Evolutionary conservation across 306 rosid genomes (phyloP).

Genomic region (Psophocarpus tetragonolobus): DNA sequence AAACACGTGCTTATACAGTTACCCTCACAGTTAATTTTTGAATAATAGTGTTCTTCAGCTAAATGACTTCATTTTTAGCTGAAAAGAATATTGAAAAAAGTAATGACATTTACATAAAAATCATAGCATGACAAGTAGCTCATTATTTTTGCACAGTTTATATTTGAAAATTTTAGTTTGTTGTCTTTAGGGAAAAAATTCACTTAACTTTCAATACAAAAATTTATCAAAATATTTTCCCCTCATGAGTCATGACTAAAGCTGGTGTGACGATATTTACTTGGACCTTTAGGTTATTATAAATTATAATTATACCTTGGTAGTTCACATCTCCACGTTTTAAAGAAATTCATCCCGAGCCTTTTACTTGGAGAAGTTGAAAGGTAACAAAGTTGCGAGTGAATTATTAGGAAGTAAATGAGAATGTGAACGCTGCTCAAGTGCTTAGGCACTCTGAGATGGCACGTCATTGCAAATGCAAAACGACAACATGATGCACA

Average conservation of each 20-base stretch:
- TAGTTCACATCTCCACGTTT: neutral
- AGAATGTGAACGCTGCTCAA: slow-evolving; percentile 33
- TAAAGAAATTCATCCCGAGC: neutral
- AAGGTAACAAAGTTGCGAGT: neutral
- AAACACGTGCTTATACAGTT: no score
- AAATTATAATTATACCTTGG: neutral
- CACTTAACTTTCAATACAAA: neutral
- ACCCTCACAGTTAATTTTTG: no score
- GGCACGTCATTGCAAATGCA: neutral
- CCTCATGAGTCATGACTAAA: neutral
- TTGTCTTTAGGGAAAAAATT: neutral
- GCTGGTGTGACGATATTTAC: neutral
- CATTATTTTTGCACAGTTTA: no score
- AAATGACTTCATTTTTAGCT: no score
- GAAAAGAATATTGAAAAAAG: no score
- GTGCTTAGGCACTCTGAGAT: slow-evolving; percentile 30
- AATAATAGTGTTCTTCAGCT: no score
- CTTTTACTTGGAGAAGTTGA: neutral
- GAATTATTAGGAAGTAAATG: neutral
- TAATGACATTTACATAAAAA: no score
- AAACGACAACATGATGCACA: slow-evolving; percentile 32
- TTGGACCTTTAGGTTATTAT: neutral
- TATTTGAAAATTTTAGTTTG: neutral
- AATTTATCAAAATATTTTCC: no score
- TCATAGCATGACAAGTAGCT: neutral